Base-by-base conservation (phyloP, 495 filamentous ascomycete genomes). In the Tuber melanosporum region DNA sequence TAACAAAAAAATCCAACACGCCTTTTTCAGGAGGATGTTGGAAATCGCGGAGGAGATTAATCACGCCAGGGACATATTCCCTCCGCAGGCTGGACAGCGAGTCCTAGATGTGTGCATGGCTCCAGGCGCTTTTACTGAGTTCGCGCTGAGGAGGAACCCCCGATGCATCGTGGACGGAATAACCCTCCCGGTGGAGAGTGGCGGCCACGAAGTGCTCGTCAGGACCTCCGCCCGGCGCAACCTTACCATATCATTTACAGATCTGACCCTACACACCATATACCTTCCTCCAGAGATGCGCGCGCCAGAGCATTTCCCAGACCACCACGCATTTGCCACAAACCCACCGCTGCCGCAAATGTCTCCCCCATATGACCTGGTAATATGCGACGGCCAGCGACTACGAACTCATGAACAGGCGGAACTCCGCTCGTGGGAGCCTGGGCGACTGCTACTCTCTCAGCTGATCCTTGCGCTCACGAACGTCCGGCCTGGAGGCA, bases 301-400 rank as follows among this genome's bases (percentile, higher is more conserved):
- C 32, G 20, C 52, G 15, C 76, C 76, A 32, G 74, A 76, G 12
- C n/a, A 77, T 19, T 78, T 71, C 3, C 73, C 76, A 12, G 76
- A 78, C 49, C 75, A 45, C n/a, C 66, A 74, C 5, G 76, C 74
- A 9, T 78, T 78, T 39, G 22, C 41, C 2, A 26, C 45, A 36
- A 78, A 78, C 52, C 66, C 41, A 43, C 76, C 74, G 20, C 36
- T 78, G 15, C 76, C 74, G 8, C 66, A 47, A 22, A 19, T 75
- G 32, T 71, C 44, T 19, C 15, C 47, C 0, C 57, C 57, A 66
- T 91, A 89, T 78, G 85, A 90, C 74, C 84, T 91, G 2, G 84
- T 88, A 19, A 81, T 91, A 57, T 90, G 88, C 81, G 89, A 91
- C 76, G 88, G 89, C 1, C 86, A 90, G 49, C 87, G 88, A 2